Evolutionary conservation across 768 basidiomycete genomes (phyloP), one percentile per base, ranked within the genome.

Genomic region (Suillus ampliporus): DNA sequence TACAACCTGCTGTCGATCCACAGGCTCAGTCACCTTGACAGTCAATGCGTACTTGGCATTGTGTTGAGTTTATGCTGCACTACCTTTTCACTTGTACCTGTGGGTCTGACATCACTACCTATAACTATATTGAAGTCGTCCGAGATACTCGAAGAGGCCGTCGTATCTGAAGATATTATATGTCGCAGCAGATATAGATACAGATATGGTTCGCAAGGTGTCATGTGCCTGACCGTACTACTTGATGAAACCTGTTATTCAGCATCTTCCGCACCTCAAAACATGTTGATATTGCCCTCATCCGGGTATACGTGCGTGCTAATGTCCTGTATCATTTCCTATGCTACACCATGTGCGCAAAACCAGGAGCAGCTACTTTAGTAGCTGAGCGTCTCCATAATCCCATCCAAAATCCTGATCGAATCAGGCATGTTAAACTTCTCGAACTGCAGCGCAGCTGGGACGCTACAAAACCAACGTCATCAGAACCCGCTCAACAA

Each of bases 371-470:
- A 54, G 10, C 23, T 13, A 58, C 21, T n/a, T 19, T 14, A 28
- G 23, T 89, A 97, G 31, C 82, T 76, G 68, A 97, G 79, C 3
- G 94, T 95, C 74, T 95, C 91, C 53, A 96, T 82, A 13, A 96
- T 78, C 26, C 88, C 91, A 70, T 97, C 95, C 62, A 95, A 73
- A 44, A 97, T 80, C 57, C 94, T 84, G 65, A 98, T 81, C 2
- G 90, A 82, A 72, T 97, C 95, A 1, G 95, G 95, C 69, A 95
- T 88, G 76, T 91, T 87, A 76, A 97, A 97, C 76, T 93, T 95
- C 79, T 98, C 95, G 69, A 86, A 97, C 61, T 90, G 89, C 66
- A 97, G 79, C 40, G 86, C 90, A 26, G 88, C 88, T 3, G 95
- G 95, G n/a, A 89, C 86, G 67, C 93, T 95, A 56, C 47, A 56